These are phyloP conservation scores for Fusarium buharicum DNA, from an alignment of 2,329 filamentous ascomycete species.

Conservation along the genomic window DNA sequence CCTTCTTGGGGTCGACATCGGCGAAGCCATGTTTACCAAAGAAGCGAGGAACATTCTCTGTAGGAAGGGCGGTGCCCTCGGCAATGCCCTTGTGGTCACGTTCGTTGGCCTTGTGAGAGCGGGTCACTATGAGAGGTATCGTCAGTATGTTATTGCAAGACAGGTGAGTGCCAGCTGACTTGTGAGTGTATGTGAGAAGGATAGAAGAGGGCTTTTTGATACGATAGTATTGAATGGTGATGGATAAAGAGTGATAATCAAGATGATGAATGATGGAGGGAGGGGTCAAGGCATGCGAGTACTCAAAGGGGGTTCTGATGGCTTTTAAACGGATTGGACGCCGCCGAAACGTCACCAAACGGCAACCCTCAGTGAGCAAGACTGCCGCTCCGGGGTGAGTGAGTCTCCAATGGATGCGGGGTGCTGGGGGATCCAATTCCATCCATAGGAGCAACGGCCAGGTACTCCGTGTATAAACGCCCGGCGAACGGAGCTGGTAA, in stretches of 20 bases:
- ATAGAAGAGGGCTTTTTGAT: conserved; percentile 7
- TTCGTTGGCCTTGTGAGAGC: conserved; percentile 95
- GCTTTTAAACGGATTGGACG: conserved; percentile 41
- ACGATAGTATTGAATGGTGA: conserved; percentile 11
- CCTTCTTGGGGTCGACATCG: conserved; percentile 87
- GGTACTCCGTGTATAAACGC: conserved; percentile 37
- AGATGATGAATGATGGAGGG: conserved; percentile 35
- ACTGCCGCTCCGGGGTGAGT: conserved; percentile 11
- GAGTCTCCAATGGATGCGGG: conserved; percentile 27
- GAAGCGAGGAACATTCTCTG: conserved; percentile 86
- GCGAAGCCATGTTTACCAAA: conserved; percentile 88
- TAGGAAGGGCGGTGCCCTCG: conserved; percentile 74
- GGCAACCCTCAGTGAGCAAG: conserved; percentile 22
- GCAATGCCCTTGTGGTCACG: conserved; percentile 85
- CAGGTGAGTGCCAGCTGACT: conserved; percentile 32
- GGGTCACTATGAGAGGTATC: conserved; percentile 77
- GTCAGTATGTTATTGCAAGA: conserved; percentile 13
- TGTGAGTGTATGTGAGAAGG: conserved; percentile 13
- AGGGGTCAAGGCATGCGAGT: conserved; percentile 26
- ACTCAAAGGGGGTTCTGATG: conserved; percentile 27
- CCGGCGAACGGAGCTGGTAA: conserved; percentile 20
- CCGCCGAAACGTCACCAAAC: conserved; percentile 41
- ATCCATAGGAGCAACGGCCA: neutral
- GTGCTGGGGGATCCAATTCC: conserved; percentile 12
- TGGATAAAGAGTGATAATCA: conserved; percentile 13